phyloP scores from a whole-genome alignment of 805 yeast species.

The Cyberlindnera galapagoensis region DNA sequence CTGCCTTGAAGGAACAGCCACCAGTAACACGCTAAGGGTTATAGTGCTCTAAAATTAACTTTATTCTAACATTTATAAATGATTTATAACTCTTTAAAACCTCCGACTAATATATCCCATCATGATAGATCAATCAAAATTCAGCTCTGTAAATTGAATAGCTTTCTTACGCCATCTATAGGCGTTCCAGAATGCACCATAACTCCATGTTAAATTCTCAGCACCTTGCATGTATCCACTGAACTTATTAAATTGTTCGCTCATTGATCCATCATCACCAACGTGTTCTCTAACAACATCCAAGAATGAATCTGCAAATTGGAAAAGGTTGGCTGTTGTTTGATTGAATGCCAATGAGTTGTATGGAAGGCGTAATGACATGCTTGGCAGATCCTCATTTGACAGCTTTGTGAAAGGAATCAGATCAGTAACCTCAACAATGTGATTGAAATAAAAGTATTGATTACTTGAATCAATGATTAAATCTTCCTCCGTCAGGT shows the following conservation, averaged over 20 bases:
- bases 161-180: conserved; percentile 54
- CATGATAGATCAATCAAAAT: too few species aligned
- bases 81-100: too few species aligned
- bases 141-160: conserved; percentile 15
- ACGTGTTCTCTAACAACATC: conserved; percentile 53
- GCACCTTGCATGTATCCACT: conserved; percentile 91
- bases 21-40: too few species aligned
- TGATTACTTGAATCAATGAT: conserved; percentile 29
- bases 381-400: not conserved
- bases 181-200: conserved; percentile 69
- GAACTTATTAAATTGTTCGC: conserved; percentile 81
- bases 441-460: conserved; percentile 27
- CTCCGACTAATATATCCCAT: too few species aligned
- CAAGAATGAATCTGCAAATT: conserved; percentile 64
- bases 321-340: conserved; percentile 39
- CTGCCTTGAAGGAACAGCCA: too few species aligned
- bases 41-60: too few species aligned
- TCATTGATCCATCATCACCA: conserved; percentile 63
- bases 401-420: conserved; percentile 1
- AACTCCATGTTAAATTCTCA: conserved; percentile 82
- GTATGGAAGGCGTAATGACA: conserved; percentile 21
- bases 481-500: conserved; percentile 35
- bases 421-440: conserved; percentile 14
- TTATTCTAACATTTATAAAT: too few species aligned
- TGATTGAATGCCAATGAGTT: conserved; percentile 37